These are phyloP conservation scores for Leptosphaerulina australis DNA, from an alignment of 2,329 filamentous ascomycete genomes.

Conservation along the genomic window DNA sequence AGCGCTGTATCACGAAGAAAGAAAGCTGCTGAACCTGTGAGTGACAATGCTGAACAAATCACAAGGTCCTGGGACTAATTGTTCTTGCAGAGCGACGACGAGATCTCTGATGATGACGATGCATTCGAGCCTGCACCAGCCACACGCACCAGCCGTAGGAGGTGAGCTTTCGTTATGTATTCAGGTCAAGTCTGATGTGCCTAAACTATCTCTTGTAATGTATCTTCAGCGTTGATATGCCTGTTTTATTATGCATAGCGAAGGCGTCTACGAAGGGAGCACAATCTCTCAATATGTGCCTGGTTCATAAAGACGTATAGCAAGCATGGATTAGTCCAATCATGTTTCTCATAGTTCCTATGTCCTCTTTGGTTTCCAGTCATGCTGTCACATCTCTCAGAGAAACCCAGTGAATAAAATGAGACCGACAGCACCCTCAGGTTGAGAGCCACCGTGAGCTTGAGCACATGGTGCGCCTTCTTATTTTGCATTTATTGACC, in stretches of 20 bases:
- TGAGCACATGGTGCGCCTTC: constrained; percentile 4
- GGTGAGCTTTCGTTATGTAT: constrained; percentile 18
- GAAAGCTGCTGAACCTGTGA: constrained; percentile 50
- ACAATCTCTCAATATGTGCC: background rate
- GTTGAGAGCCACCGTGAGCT: too few relatives aligned
- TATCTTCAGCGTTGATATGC: too few relatives aligned
- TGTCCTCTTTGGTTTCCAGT: too few relatives aligned
- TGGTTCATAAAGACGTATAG: too few relatives aligned
- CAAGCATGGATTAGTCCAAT: too few relatives aligned
- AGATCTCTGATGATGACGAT: constrained; percentile 51
- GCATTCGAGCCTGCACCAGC: constrained; percentile 48
- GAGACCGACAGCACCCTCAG: too few relatives aligned
- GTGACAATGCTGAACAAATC: constrained; percentile 13
- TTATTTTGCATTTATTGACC: background rate
- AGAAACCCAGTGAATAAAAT: too few relatives aligned
- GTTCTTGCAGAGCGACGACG: constrained; percentile 47
- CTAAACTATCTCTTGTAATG: too few relatives aligned
- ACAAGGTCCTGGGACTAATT: constrained; percentile 11
- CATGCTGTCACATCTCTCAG: too few relatives aligned
- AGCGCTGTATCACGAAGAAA: constrained; percentile 32
- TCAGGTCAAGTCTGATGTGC: too few relatives aligned
- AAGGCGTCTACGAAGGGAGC: background rate
- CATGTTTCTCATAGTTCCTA: too few relatives aligned
- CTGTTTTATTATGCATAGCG: background rate
- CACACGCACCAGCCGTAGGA: constrained; percentile 34